Evolutionary conservation across 495 filamentous ascomycete genomes (phyloP).

Genomic region (Acidiella bohemica): DNA sequence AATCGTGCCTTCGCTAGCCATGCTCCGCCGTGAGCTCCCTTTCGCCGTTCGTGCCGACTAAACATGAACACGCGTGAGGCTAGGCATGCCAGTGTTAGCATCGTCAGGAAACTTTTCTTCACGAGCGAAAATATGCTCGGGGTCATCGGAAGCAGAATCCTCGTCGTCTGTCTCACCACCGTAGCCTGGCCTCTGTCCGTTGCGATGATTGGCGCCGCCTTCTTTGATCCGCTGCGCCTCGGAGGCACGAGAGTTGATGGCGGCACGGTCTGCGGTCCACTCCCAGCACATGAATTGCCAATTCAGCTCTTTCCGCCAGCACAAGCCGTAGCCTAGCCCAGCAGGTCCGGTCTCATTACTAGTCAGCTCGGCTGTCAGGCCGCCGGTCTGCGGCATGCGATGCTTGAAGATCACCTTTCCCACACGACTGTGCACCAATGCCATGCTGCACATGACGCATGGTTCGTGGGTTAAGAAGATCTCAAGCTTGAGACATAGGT

Average conservation of each 20-base stretch:
- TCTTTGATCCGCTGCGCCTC: neutral
- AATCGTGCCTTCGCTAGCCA: constrained; percentile 12
- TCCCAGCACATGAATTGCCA: constrained; percentile 85
- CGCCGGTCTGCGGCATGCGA: constrained; percentile 47
- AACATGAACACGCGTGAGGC: constrained; percentile 17
- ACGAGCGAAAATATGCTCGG: neutral
- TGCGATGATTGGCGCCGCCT: neutral
- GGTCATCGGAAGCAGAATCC: neutral
- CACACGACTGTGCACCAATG: constrained; percentile 81
- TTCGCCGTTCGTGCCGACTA: constrained; percentile 16
- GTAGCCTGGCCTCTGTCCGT: neutral
- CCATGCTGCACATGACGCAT: constrained; percentile 94
- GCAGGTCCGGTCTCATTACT: constrained; percentile 19
- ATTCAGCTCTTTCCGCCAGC: constrained; percentile 84
- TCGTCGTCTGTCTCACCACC: constrained; percentile 5
- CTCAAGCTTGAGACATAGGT: constrained; percentile 83
- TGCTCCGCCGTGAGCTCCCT: constrained; percentile 16
- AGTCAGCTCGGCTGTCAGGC: constrained; percentile 35
- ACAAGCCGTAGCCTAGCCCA: constrained; percentile 61
- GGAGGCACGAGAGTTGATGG: neutral
- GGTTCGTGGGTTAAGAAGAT: constrained; percentile 90
- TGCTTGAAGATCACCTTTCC: constrained; percentile 63
- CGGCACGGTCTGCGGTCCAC: constrained; percentile 28
- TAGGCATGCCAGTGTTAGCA: constrained; percentile 17
- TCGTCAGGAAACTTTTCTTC: constrained; percentile 7